Evolutionary conservation across 1,139 yeast genomes (phyloP).

Genomic region (Yamadazyma atlantica): DNA sequence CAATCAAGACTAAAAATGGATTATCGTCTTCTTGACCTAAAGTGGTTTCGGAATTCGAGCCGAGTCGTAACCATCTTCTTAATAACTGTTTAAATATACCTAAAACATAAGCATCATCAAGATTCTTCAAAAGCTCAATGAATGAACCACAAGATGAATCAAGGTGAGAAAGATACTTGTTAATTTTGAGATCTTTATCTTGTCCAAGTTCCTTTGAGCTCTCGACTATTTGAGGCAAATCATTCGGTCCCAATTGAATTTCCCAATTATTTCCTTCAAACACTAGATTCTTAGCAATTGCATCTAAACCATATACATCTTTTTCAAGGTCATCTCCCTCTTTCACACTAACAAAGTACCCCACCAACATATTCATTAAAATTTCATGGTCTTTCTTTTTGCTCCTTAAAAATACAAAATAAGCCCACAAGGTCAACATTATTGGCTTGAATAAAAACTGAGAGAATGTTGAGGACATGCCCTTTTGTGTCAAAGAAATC

Average conservation of each 20-base stretch:
- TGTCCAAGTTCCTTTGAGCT: conserved; percentile 9
- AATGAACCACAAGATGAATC: conserved; percentile 53
- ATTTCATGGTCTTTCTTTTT: conserved; percentile 43
- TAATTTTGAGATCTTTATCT: conserved; percentile 23
- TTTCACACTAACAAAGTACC: conserved; percentile 43
- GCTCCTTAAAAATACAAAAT: conserved; percentile 48
- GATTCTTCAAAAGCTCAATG: conserved; percentile 45
- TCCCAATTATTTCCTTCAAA: conserved; percentile 51
- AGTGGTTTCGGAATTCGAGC: conserved; percentile 17
- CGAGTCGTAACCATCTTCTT: conserved; percentile 55
- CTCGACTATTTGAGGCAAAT: conserved; percentile 48
- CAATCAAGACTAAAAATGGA: conserved; percentile 58
- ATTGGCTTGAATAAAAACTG: conserved; percentile 45
- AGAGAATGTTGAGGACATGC: conserved; percentile 43
- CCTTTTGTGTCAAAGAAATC: conserved; percentile 58
- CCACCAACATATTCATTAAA: conserved; percentile 44
- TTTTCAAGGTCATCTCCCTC: conserved; percentile 19
- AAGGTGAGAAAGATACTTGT: conserved; percentile 41
- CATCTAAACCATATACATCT: conserved; percentile 30
- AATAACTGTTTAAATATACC: conserved; percentile 52
- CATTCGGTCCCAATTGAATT: conserved; percentile 52
- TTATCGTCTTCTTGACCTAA: conserved; percentile 26
- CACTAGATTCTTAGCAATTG: conserved; percentile 43
- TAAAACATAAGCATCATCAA: conserved; percentile 48
- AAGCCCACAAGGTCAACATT: conserved; percentile 58